Evolutionary conservation across 129 eudicot genomes (phyloP), one percentile per base, ranked within the genome.

Genomic region (Helianthus tuberosus): DNA sequence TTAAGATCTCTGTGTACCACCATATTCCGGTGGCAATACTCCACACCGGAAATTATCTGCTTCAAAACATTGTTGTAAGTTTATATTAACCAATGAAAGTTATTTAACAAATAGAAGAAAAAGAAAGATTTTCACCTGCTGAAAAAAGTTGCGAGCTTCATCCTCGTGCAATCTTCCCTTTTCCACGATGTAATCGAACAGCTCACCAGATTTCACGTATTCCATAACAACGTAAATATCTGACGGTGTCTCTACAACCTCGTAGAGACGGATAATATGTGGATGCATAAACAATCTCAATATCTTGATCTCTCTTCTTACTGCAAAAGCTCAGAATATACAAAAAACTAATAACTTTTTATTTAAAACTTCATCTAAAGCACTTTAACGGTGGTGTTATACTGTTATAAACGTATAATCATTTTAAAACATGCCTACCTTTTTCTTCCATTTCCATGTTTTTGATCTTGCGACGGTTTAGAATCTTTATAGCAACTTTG

Each of bases 21-120:
- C 98, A 87, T 93, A 81, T 93, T 93, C 78, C 96, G 79, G 80
- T 88, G 97, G 87, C 96, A 93, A 75, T 93, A 93, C 85, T 89
- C 96, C 76, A 89, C 98, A n/a, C 98, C 98, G 67, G 98, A 93
- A 55, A 93, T 89, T 36, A 93, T 93, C 98, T 93, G 92, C 32
- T 49, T 15, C 62, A 70, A 71, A 70, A 46, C 16, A 76, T 59
- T 39, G 41, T 50, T 20, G 64, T 63, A 46, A 73, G 17, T 72
- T 55, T 15, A 5, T 38, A 36, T 32, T 6, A 43, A 25, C 8
- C 20, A 35, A 32, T 27, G 36, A n/a, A 62, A 20, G 23, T 20
- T 20, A 20, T 20, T 20, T 20, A 20, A 20, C 23, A 20, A 20
- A 20, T 20, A 20, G 23, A 20, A 20, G 23, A 29, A 1, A 59